Base-by-base conservation (phyloP, 345 rosid species). In the Jatropha curcas region DNA sequence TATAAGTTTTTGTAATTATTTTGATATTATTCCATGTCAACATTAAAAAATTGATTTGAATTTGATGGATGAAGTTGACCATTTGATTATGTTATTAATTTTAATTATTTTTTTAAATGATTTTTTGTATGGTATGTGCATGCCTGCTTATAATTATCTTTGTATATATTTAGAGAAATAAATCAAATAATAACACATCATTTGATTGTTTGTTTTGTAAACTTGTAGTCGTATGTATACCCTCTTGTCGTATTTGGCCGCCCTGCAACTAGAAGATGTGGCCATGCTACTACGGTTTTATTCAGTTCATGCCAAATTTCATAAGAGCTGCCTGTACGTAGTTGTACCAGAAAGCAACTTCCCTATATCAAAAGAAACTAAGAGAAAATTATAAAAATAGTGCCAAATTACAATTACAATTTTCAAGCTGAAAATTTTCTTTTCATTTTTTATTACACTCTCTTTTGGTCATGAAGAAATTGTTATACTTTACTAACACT, bases 281-380 rank as follows among this genome's bases (percentile, higher is more conserved):
- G 53, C 52, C 9, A 37, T 3, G 1, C 27, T 28, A n/a, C 27
- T 28, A n/a, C 34, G 16, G 39, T 45, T 34, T 56, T 41, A n/a
- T n/a, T n/a, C n/a, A 59, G 60, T 34, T 16, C 55, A 28, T 68
- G 63, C 25, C 69, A 51, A 60, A 68, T 51, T 16, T 51, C 5
- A 68, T 68, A 7, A 39, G 37, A 14, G 61, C 61, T 46, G 71
- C 25, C 31, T 43, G 65, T 41, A 20, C 1, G 12, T 53, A 52
- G 12, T 63, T 19, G 30, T 27, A 31, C 1, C 35, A 50, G 48
- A 56, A 70, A 77, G 58, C 5, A 52, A 72, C 66, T 41, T 12
- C 34, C 43, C 33, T 20, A 30, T 27, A 30, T 27, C 13, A 16
- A 19, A 24, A 73, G 7, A 51, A 65, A 61, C 37, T 30, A 7